phyloP scores from a whole-genome alignment of 2,329 filamentous ascomycete species.

The Metarhizium sp. region DNA sequence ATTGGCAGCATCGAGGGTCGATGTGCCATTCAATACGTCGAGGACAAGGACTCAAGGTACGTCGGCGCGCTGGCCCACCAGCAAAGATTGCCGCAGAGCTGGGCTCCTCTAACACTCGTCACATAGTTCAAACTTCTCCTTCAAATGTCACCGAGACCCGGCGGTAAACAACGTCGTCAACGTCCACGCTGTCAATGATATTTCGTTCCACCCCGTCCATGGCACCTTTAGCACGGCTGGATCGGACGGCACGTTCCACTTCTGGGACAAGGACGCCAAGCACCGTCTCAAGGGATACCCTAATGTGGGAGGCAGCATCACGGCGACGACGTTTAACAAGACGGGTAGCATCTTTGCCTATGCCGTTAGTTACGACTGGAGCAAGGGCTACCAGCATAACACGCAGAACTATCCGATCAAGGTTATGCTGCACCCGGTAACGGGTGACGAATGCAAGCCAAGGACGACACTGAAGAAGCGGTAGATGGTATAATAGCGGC shows the following conservation, averaged over 20 bases:
- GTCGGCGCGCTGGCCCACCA: constrained; percentile 11
- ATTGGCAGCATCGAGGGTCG: constrained; percentile 95
- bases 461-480: constrained; percentile 51
- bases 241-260: constrained; percentile 91
- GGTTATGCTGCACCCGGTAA: constrained; percentile 75
- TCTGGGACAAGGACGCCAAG: constrained; percentile 91
- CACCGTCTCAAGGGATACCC: constrained; percentile 85
- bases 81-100: not conserved
- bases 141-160: constrained; percentile 93
- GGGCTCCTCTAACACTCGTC: not conserved
- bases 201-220: constrained; percentile 93
- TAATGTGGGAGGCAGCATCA: constrained; percentile 76
- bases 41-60: constrained; percentile 80
- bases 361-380: constrained; percentile 95
- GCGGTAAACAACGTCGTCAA: constrained; percentile 69
- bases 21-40: constrained; percentile 96
- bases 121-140: constrained; percentile 81
- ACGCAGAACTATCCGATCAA: constrained; percentile 66
- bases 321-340: constrained; percentile 82
- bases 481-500: constrained; percentile 23
- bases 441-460: constrained; percentile 52
- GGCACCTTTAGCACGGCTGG: constrained; percentile 98
- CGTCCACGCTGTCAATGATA: constrained; percentile 92
- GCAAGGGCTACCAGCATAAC: constrained; percentile 86
- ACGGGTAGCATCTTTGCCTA: constrained; percentile 79